A percentile compares a stretch with the other conserved stretches of the same genome.
phyloP scores from a whole-genome alignment of 2,329 filamentous ascomycete species.

The Thielaviopsis ethacetica region DNA sequence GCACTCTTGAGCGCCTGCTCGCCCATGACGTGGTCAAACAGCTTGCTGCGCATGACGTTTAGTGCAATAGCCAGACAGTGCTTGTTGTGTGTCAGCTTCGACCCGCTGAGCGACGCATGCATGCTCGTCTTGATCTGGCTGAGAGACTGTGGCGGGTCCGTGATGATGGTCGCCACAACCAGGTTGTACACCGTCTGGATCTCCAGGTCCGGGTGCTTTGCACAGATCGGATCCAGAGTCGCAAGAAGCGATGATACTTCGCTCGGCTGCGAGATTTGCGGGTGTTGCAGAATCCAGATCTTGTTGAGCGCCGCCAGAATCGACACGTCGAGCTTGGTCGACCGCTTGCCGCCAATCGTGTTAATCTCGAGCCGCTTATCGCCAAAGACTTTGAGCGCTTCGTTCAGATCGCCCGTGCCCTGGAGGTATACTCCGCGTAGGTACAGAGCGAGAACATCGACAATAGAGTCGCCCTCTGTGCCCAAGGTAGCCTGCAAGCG shows the following conservation, averaged over 20 bases:
- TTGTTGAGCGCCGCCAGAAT: conserved; percentile 52
- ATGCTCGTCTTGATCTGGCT: conserved; percentile 67
- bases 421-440: conserved; percentile 62
- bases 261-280: conserved; percentile 37
- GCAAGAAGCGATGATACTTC: conserved; percentile 46
- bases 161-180: conserved; percentile 50
- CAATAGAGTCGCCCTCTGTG: conserved; percentile 25
- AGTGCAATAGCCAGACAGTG: conserved; percentile 72
- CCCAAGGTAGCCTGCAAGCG: conserved; percentile 31
- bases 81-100: conserved; percentile 53
- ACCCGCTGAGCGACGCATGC: conserved; percentile 52
- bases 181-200: conserved; percentile 66
- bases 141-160: conserved; percentile 47
- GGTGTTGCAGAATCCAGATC: conserved; percentile 56
- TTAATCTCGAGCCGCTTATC: conserved; percentile 40
- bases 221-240: conserved; percentile 50
- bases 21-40: conserved; percentile 70
- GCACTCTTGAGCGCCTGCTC: conserved; percentile 66
- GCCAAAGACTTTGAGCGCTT: conserved; percentile 51
- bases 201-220: conserved; percentile 53
- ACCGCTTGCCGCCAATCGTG: conserved; percentile 25
- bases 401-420: conserved; percentile 54
- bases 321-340: conserved; percentile 44
- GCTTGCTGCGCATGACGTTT: conserved; percentile 66
- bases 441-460: conserved; percentile 44